Base-by-base conservation (phyloP, 1,284 basidiomycete genomes). In the Volvariella surrecta region DNA sequence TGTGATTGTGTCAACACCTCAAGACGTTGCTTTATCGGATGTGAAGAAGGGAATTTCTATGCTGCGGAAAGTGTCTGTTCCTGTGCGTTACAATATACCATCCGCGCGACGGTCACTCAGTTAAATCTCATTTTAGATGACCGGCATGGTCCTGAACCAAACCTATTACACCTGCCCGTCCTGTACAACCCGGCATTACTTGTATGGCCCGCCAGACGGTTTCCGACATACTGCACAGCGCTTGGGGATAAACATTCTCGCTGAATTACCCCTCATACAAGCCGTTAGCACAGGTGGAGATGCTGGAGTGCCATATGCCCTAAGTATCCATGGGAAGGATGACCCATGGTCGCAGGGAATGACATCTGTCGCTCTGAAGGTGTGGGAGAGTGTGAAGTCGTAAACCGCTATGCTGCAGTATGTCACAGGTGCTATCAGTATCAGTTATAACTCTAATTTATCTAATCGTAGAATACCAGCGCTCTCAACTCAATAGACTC, bases 1-100 rank as follows among this genome's bases (percentile, higher is more conserved):
- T 0, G 79, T 97, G 2, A 89, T 97, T 44, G 87, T 98, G 1
- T 94, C 91, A 2, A 99, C 96, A 3, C 95, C 95, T 0, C 96
- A 99, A 60, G 87, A 96, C 54, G 89, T 99, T 10, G 89, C 95
- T 1, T 73, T 99, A 4, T 73, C 89, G 6, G 95, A 99, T 57
- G 92, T 94, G 1, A 75, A 89, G 41, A 95, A 96, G 54, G 94
- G 96, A 0, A 86, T 98, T 10, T 73, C 83, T 10, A 97, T 97
- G 90, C 89, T 98, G 58, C 74, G 79, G 44, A 98, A 97, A 63
- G 76, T 97, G 16, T 73, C 76, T 16, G 83, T 97, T 1, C 94
- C 94, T 0, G 92, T 94, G 53, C 38, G 77, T 61, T 2, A 32
- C 30, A 30, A 28, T 35, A 43, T 32, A 40, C 16, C 19, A 9